Conservation (phyloP, 257 asterid genomes). For the Solanum rostratum region DNA sequence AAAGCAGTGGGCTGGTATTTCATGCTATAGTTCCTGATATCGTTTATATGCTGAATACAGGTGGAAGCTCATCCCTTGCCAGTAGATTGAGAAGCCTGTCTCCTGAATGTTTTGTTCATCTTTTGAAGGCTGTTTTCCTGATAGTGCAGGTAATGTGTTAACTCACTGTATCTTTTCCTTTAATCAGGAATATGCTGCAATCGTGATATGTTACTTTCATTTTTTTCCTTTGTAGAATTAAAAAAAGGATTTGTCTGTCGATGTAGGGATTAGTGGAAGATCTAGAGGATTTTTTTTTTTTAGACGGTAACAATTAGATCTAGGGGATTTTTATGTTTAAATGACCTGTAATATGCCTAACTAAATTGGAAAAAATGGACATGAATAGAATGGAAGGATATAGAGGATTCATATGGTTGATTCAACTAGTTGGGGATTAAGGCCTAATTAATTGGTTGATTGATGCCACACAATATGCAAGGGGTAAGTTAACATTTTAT, state of each 20-base stretch:
- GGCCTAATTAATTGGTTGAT: neutral
- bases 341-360: neutral
- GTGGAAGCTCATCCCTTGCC: conserved; percentile 88
- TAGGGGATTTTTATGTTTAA: neutral
- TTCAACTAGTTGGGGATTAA: neutral
- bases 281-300: neutral
- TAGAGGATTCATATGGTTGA: neutral
- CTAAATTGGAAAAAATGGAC: neutral
- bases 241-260: neutral
- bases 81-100: conserved; percentile 81
- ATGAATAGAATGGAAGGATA: neutral
- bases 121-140: conserved; percentile 72
- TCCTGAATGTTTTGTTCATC: conserved; percentile 83
- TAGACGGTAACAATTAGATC: no score
- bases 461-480: neutral
- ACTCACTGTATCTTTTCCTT: conserved; percentile 9
- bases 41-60: conserved; percentile 21
- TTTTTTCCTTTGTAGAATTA: neutral
- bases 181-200: neutral
- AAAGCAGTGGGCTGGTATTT: neutral
- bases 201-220: neutral
- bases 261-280: neutral
- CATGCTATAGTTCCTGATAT: neutral
- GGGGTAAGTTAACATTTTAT: neutral
- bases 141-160: conserved; percentile 87